A percentile compares a stretch with the other conserved stretches of the same genome.
Conservation (phyloP, 192 early-diverging fungal genomes). For the Coemansia sp. region DNA sequence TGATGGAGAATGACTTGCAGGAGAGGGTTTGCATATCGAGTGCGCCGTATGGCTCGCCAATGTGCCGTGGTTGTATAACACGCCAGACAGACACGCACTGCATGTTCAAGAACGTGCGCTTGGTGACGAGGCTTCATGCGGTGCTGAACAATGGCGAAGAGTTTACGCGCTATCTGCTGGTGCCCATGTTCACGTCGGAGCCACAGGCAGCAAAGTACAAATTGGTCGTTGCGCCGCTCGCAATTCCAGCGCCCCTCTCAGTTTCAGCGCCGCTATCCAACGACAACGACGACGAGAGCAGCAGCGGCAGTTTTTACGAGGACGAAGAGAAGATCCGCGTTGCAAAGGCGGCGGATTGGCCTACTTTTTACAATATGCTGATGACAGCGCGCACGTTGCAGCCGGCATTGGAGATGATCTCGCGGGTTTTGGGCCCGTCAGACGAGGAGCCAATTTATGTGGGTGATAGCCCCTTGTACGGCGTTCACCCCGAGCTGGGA, state of each 20-base stretch:
- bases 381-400: conserved; percentile 8
- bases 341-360: background rate
- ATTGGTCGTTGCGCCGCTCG: background rate
- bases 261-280: background rate
- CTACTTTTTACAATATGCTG: conserved; percentile 11
- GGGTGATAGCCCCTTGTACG: conserved; percentile 8
- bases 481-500: conserved; percentile 7
- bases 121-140: background rate
- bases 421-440: background rate
- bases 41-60: background rate
- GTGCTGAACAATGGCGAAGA: background rate
- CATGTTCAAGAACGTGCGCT: conserved; percentile 4
- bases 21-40: background rate
- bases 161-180: conserved; percentile 1
- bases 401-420: background rate
- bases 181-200: conserved; percentile 6
- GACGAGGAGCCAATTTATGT: background rate
- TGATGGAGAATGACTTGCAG: conserved; percentile 1
- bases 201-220: background rate
- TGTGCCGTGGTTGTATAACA: conserved; percentile 21
- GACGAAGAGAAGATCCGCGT: too few species aligned
- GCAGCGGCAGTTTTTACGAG: background rate
- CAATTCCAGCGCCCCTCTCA: background rate
- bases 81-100: conserved; percentile 19
- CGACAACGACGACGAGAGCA: background rate